Evolutionary conservation across 2,329 filamentous ascomycete species (phyloP).

Genomic region (Diaporthe caulivora): DNA sequence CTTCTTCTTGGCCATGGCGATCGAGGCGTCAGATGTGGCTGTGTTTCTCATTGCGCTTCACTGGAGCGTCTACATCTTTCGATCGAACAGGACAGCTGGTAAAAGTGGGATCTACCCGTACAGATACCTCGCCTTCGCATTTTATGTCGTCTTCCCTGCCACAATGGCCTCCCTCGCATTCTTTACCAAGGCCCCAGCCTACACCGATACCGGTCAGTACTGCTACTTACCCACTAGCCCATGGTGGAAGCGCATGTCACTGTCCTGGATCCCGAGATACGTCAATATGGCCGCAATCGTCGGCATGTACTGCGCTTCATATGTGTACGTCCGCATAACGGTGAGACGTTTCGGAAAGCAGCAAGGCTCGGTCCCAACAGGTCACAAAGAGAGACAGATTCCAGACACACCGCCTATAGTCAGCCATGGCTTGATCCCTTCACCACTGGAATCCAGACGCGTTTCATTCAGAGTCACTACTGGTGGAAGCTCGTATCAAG

Average conservation of each 20-base stretch:
- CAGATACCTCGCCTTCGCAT: constrained; percentile 68
- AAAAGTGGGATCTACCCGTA: constrained; percentile 79
- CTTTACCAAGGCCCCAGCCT: constrained; percentile 65
- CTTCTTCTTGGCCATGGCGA: constrained; percentile 75
- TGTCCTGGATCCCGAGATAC: constrained; percentile 82
- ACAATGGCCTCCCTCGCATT: constrained; percentile 75
- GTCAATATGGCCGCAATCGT: constrained; percentile 75
- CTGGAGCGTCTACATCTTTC: constrained; percentile 78
- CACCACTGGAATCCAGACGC: background rate
- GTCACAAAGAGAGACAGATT: constrained; percentile 9
- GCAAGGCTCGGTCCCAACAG: constrained; percentile 38
- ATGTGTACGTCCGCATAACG: constrained; percentile 70
- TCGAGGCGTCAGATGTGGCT: constrained; percentile 78
- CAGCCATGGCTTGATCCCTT: constrained; percentile 27
- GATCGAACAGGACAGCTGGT: constrained; percentile 59
- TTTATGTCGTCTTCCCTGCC: constrained; percentile 70
- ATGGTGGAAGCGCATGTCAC: constrained; percentile 75
- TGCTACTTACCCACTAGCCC: constrained; percentile 78
- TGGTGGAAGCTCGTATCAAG: background rate
- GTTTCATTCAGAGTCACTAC: background rate
- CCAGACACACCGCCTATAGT: constrained; percentile 26
- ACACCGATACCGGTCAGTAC: constrained; percentile 73
- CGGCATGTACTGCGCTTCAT: constrained; percentile 76
- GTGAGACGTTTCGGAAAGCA: constrained; percentile 55
- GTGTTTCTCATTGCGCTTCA: constrained; percentile 81